Evolutionary conservation across 306 rosid genomes (phyloP), one percentile per base, ranked within the genome.

Genomic region (Benincasa hispida): DNA sequence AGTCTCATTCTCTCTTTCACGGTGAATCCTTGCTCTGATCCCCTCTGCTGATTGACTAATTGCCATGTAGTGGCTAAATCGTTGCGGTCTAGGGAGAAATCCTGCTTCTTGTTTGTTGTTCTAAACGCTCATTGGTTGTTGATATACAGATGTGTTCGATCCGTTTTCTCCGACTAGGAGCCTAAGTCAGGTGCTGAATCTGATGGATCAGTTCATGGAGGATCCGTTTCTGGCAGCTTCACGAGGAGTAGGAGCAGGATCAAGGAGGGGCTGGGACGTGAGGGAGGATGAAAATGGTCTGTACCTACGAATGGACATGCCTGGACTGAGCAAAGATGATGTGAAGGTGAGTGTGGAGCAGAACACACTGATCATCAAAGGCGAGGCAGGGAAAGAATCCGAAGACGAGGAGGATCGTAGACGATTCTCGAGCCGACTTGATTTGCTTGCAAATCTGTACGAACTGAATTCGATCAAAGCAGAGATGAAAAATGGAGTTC

Each of bases 401-500:
- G 92, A 85, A 1, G 85, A 87, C 0, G 90, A 82, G 15, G 75
- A 78, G 0, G 82, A 35, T 0, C 61, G 58, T 8, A 83, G 95
- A 61, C 86, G 86, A 48, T 89, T 79, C 68, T 72, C 88, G 0
- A 91, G 89, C 78, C 66, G 97, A 57, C 72, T 93, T 15, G 96
- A 89, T 56, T 58, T 91, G 72, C 93, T 92, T 1, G 85, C 85
- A 0, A 82, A 81, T 21, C 74, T 89, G 2, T 89, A 87, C 74
- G 80, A 87, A 85, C 42, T 87, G 0, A 87, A 88, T 13, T 79
- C 87, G 3, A 88, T 93, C 67, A 91, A 76, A 65, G 98, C 97
- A 6, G 96, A 91, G 82, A 93, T 91, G 91, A 91, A 91, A 56
- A 89, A 91, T 35, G 98, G 98, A 21, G 92, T 93, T 68, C 85